Evolutionary conservation across 768 basidiomycete genomes (phyloP).

Genomic region (Trametes elegans): DNA sequence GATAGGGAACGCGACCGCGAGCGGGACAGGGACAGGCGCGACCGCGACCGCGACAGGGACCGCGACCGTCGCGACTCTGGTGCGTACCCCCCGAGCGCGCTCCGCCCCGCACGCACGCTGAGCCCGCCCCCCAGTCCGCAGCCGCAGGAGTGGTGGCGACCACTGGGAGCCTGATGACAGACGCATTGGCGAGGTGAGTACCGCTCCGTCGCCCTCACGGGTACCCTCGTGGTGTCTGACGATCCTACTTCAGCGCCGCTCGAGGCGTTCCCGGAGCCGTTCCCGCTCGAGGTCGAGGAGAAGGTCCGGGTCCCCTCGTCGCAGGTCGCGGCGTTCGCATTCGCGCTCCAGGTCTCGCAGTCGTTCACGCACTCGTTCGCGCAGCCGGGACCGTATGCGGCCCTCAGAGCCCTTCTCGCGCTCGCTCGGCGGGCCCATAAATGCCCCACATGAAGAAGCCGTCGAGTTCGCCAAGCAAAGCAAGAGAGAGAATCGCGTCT

Average conservation of each 20-base stretch:
- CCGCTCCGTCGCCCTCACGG: constrained; percentile 3
- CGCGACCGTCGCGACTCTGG: constrained; percentile 57
- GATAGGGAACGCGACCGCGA: constrained; percentile 33
- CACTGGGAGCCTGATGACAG: constrained; percentile 86
- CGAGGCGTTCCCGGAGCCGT: constrained; percentile 44
- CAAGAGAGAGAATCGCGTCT: constrained; percentile 98
- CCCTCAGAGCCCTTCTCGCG: constrained; percentile 66
- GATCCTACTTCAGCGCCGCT: constrained; percentile 15
- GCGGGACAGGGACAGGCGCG: constrained; percentile 35
- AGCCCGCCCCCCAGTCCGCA: constrained; percentile 41
- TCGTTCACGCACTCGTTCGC: constrained; percentile 61
- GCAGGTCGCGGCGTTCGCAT: constrained; percentile 57
- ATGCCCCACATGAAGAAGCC: constrained; percentile 90
- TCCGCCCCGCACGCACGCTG: not conserved
- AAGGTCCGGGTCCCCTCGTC: constrained; percentile 64
- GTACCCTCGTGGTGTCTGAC: constrained; percentile 10
- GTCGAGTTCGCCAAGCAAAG: constrained; percentile 93
- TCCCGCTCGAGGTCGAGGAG: constrained; percentile 34
- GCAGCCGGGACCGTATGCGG: constrained; percentile 59
- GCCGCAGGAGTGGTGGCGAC: constrained; percentile 46
- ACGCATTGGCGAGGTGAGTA: constrained; percentile 68
- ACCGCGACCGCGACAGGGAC: constrained; percentile 37
- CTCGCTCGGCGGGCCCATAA: constrained; percentile 86
- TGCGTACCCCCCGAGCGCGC: constrained; percentile 28
- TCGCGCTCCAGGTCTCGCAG: constrained; percentile 50